Base-by-base conservation (phyloP, 371 early-diverging fungal genomes). In the Lichtheimia ramosa region DNA sequence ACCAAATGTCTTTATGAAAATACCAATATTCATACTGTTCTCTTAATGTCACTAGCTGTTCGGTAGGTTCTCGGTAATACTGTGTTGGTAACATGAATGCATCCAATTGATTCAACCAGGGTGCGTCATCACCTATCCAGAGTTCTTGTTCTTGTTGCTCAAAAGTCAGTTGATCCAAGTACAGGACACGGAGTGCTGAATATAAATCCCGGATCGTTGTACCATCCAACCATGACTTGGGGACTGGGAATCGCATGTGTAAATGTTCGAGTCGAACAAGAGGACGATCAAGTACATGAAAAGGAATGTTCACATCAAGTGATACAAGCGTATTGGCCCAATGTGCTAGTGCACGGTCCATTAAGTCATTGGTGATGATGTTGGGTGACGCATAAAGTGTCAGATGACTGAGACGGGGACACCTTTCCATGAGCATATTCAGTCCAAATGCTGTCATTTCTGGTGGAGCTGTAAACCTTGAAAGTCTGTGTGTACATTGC, bases 1-100 rank as follows among this genome's bases (percentile, higher is more conserved):
- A 55, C 56, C 56, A 55, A 24, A 55, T 55, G 12, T 55, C 46
- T 16, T 55, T 55, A 10, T 25, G 7, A 20, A 25, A 8, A 3
- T 34, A 23, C 43, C 42, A 41, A 55, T 55, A 27, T 10, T 55
- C 43, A 1, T 55, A 55, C 14, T 23, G 23, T 40, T 55, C 41
- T 55, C 41, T 55, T 55, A 55, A 41, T 20, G 18, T 2, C 10
- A 46, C 43, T 16, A 43, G 43, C 20, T 43, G 41, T 7, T 41
- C 43, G 40, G 20, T 34, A 13, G 16, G 39, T 7, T 34, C 15
- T 3, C 41, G 21, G 16, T 42, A 16, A 43, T 41, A 41, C 21
- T 25, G 56, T n/a, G 39, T 25, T 0, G 24, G n/a, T n/a, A 55
- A n/a, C 56, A 43, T 55, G 25, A 55, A 41, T 25, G 56, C 56